phyloP scores from a whole-genome alignment of 345 rosid species.

The Alliaria petiolata region DNA sequence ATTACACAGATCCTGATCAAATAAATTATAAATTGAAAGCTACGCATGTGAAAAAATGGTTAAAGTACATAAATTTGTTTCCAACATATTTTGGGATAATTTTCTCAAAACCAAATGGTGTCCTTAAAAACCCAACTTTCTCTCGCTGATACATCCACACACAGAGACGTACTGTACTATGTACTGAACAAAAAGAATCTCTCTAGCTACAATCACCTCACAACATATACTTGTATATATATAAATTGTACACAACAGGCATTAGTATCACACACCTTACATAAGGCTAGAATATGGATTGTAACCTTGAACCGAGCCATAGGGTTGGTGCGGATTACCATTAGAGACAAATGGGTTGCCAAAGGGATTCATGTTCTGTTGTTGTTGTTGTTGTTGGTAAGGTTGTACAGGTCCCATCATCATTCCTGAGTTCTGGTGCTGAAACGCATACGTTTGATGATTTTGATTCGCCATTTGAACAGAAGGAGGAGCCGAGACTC shows the following conservation, averaged over 20 bases:
- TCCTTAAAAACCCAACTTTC: neutral
- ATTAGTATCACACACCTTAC: conserved; percentile 1
- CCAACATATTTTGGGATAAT: neutral
- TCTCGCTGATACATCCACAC: conserved; percentile 18
- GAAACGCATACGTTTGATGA: conserved; percentile 21
- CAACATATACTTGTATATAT: conserved; percentile 28
- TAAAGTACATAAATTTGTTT: neutral
- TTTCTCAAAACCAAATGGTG: conserved; percentile 10
- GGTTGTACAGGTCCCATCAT: conserved; percentile 47
- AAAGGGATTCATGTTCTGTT: conserved; percentile 26
- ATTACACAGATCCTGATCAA: no score
- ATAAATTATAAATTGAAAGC: no score
- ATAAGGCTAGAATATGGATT: conserved; percentile 28
- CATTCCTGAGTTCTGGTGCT: conserved; percentile 54
- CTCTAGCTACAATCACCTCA: conserved; percentile 24
- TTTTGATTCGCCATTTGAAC: conserved; percentile 27
- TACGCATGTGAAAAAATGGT: neutral
- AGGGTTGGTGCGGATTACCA: conserved; percentile 26
- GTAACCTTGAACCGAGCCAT: conserved; percentile 25
- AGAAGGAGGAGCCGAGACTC: conserved; percentile 13
- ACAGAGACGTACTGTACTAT: neutral
- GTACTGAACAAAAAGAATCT: conserved; percentile 25
- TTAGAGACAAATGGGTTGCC: conserved; percentile 33
- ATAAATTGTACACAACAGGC: conserved; percentile 22
- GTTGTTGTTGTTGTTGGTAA: conserved; percentile 20